These are phyloP conservation scores for Silene noctiflora DNA, from an alignment of 179 eudicot species.

Conservation along the genomic window DNA sequence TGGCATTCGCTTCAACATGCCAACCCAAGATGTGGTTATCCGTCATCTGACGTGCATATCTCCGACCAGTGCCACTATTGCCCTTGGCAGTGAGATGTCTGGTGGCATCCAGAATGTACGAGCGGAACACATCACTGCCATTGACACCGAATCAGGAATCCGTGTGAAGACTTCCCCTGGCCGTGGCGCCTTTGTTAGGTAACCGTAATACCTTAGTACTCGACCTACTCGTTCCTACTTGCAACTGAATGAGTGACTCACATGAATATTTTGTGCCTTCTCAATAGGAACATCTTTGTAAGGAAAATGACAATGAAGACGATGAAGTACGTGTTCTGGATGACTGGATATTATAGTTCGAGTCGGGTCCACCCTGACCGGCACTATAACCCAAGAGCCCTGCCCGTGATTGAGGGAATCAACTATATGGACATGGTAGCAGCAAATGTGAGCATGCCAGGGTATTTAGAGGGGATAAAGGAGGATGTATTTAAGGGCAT, in stretches of 20 bases:
- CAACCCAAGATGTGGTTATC: conserved; percentile 57
- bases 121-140: conserved; percentile 62
- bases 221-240: background rate
- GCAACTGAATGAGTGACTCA: too few species aligned
- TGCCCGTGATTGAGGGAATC: conserved; percentile 45
- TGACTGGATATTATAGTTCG: conserved; percentile 58
- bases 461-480: conserved; percentile 56
- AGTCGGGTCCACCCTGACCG: conserved; percentile 41
- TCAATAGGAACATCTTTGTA: conserved; percentile 46
- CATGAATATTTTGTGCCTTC: background rate
- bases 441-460: conserved; percentile 62
- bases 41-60: conserved; percentile 75
- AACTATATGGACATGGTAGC: conserved; percentile 62
- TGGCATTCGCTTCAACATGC: conserved; percentile 69
- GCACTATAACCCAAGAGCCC: conserved; percentile 43
- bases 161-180: conserved; percentile 70
- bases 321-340: conserved; percentile 73
- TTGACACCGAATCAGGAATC: conserved; percentile 65
- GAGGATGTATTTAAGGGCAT: conserved; percentile 57
- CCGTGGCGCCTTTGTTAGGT: conserved; percentile 58
- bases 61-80: conserved; percentile 67
- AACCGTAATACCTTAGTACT: background rate
- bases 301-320: conserved; percentile 53
- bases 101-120: conserved; percentile 70
- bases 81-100: conserved; percentile 82